A percentile compares a stretch with the other conserved stretches of the same genome.
Evolutionary conservation across 306 rosid species (phyloP).

Genomic region (Glycine tomentella): DNA sequence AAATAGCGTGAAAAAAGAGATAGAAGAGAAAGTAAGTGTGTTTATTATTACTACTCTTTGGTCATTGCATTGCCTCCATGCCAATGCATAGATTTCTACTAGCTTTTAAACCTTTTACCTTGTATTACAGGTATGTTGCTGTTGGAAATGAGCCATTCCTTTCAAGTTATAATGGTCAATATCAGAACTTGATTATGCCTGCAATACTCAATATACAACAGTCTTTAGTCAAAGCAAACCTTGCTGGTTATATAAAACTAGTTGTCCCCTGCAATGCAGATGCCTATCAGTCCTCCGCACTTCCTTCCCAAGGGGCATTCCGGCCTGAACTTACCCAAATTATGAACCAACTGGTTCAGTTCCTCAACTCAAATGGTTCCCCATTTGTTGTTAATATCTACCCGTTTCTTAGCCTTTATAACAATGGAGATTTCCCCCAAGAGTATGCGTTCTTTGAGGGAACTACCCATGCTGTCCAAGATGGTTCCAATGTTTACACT

Average conservation of each 20-base stretch:
- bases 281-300: conserved; percentile 73
- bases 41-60: not conserved
- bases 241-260: conserved; percentile 82
- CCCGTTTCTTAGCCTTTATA: conserved; percentile 94
- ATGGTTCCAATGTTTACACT: conserved; percentile 81
- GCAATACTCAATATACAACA: conserved; percentile 81
- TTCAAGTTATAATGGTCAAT: conserved; percentile 78
- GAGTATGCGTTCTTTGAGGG: conserved; percentile 96
- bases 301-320: conserved; percentile 95
- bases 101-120: conserved; percentile 29
- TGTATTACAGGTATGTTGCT: conserved; percentile 76
- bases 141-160: conserved; percentile 99
- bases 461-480: conserved; percentile 83
- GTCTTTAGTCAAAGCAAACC: conserved; percentile 82
- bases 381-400: conserved; percentile 95
- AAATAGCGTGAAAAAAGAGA: not conserved
- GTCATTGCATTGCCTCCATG: not conserved
- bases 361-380: conserved; percentile 89
- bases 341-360: conserved; percentile 77
- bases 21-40: not conserved
- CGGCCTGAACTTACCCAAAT: conserved; percentile 79
- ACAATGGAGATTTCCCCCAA: conserved; percentile 82
- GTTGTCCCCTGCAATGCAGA: conserved; percentile 99
- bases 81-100: conserved; percentile 14
- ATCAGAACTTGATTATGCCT: conserved; percentile 76